Base-by-base conservation (phyloP, 352 stramenopile genomes). In the Thalassiosira pacifica region DNA sequence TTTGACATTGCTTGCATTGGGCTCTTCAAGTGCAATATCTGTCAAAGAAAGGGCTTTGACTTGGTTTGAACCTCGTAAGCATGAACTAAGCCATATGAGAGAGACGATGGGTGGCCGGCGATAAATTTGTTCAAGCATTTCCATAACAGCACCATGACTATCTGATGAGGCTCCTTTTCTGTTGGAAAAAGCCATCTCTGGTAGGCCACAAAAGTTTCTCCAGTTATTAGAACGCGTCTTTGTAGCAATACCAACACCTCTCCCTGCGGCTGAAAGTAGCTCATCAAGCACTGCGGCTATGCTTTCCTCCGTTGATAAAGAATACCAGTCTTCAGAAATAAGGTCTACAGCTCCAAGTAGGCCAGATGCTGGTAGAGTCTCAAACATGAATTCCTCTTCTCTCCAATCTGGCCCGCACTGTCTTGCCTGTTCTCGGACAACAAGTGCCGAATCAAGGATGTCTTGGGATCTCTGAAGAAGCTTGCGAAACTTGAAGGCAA, bases 311-410 rank as follows among this genome's bases (percentile, higher is more conserved):
- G 55, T 71, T 55, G 71, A 79, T 18, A 90, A 79, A 72, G 74
- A 27, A 34, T 82, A 90, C 22, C 37, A 85, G 77, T 93, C 90
- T 89, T 94, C 92, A 55, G 90, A 91, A 73, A 96, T 88, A 8
- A 96, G 83, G 31, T 93, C 84, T 59, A 89, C 76, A 2, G 88
- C 85, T 64, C 92, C 92, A 72, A 96, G 70, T 64, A 95, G 88
- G n/a, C 77, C 89, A 53, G 74, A 76, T 19, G 85, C 66, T 34
- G 69, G 55, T 18, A 94, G 67, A 29, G 81, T 86, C 22, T 82
- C 45, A 73, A 88, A 94, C 22, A 73, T 72, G 34, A 93, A 37
- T 79, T 87, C 67, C 32, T 89, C 74, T 4, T 81, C 79, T 16
- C 80, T 84, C 91, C 89, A 94, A 76, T 91, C 63, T 26, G 34